Base-by-base conservation (phyloP, 257 asterid species). In the Scutellaria galericulata region DNA sequence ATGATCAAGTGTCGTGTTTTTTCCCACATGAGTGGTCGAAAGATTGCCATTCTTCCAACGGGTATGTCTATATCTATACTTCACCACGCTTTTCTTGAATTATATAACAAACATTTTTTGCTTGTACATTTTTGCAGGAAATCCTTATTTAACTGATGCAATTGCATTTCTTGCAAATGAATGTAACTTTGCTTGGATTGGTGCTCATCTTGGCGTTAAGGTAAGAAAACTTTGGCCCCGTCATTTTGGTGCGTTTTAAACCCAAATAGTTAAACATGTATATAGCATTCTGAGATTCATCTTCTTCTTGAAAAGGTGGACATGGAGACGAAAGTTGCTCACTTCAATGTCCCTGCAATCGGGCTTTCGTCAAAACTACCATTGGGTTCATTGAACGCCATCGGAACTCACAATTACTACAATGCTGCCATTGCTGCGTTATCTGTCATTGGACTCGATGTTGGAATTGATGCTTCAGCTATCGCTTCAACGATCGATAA, bases 341-440 rank as follows among this genome's bases (percentile, higher is more conserved):
- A 75, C 46, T 75, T 75, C 61, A 68, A 22, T 40, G 68, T 81
- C 71, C 83, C 80, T 24, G 52, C 42, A 63, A 1, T 82, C 3
- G 64, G 76, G 37, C 69, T 74, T 22, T 9, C 22, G 59, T 66
- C 83, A 0, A 58, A 66, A 42, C 45, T 81, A 40, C 65, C 70
- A 60, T 61, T 81, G 78, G 40, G 44, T 66, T 76, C 51, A 69
- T n/a, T 81, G 76, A 81, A 66, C 40, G 78, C 83, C 48, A 55
- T 78, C 50, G 83, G 86, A 15, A 81, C 75, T 37, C 86, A 78
- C 70, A 81, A 81, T 65, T 71, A 81, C 68, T 20, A 54, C 27
- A 81, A 81, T 66, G 83, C 79, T 35, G 76, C 85, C 47, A 71
- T 81, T 44, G 85, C 81, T 78, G 83, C 79, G 46, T 60, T 81